phyloP scores from a whole-genome alignment of 2,329 filamentous ascomycete genomes.

The Pseudogymnoascus destructans region DNA sequence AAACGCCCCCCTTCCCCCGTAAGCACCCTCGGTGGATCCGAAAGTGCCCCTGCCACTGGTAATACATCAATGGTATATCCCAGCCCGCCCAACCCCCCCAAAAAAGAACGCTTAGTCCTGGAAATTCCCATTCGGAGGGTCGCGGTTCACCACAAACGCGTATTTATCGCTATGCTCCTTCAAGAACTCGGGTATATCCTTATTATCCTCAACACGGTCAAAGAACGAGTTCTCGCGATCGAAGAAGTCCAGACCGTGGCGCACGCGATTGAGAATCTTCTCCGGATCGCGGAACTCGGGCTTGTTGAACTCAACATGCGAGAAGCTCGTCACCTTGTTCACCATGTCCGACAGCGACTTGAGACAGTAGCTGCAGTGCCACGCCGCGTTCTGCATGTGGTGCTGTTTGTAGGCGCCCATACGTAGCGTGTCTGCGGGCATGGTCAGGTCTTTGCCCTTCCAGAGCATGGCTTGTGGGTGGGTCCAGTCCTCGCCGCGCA shows the following conservation, averaged over 20 bases:
- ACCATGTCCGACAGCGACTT: conserved; percentile 30
- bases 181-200: conserved; percentile 32
- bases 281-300: conserved; percentile 29
- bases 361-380: conserved; percentile 36
- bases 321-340: conserved; percentile 32
- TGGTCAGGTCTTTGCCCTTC: conserved; percentile 26
- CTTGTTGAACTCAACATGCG: conserved; percentile 29
- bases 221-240: conserved; percentile 27
- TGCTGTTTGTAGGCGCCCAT: conserved; percentile 21
- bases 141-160: conserved; percentile 19
- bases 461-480: conserved; percentile 35
- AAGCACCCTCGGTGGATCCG: neutral
- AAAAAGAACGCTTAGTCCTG: conserved; percentile 13
- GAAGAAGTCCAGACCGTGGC: conserved; percentile 33
- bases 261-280: conserved; percentile 31
- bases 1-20: neutral
- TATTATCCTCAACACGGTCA: conserved; percentile 29
- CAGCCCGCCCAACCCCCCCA: neutral
- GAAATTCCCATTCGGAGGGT: conserved; percentile 18
- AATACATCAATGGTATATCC: neutral
- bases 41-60: neutral
- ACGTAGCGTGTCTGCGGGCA: conserved; percentile 31
- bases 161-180: conserved; percentile 19
- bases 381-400: conserved; percentile 29
- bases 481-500: conserved; percentile 28